These are phyloP conservation scores for Chlorella sp. DNA, from an alignment of 139 green algal genomes.

Conservation along the genomic window DNA sequence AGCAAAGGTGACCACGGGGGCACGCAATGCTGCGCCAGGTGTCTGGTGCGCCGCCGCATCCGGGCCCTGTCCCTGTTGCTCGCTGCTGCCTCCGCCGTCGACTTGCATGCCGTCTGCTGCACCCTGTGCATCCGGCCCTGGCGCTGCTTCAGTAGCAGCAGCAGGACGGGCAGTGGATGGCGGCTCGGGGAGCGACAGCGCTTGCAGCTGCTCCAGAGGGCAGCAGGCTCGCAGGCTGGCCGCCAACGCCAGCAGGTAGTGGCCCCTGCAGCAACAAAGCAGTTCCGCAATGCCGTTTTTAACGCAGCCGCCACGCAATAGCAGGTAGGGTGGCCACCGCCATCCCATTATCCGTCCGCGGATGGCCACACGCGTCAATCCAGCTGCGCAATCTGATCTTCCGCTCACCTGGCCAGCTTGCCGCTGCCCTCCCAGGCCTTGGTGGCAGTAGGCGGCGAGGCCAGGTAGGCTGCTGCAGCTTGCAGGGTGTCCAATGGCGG, in stretches of 20 bases:
- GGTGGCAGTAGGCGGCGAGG: neutral
- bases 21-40: neutral
- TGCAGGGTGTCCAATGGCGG: constrained; percentile 22
- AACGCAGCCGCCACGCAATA: no score
- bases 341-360: no score
- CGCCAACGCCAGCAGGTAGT: constrained; percentile 8
- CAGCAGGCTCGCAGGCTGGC: neutral
- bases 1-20: neutral
- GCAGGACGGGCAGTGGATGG: neutral
- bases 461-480: neutral
- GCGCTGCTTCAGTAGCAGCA: neutral
- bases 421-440: neutral
- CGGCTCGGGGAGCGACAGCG: no score
- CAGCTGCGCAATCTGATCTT: no score
- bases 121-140: neutral
- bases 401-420: constrained; percentile 19
- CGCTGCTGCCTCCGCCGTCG: neutral
- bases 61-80: neutral
- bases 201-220: neutral
- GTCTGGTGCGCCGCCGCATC: neutral
- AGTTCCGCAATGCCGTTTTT: no score
- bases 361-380: no score
- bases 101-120: neutral
- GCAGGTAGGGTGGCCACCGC: no score
- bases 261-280: neutral